A percentile compares a stretch with the other conserved stretches of the same genome.
Conservation (phyloP, 1,284 basidiomycete genomes). For the Neolentinus lepideus region DNA sequence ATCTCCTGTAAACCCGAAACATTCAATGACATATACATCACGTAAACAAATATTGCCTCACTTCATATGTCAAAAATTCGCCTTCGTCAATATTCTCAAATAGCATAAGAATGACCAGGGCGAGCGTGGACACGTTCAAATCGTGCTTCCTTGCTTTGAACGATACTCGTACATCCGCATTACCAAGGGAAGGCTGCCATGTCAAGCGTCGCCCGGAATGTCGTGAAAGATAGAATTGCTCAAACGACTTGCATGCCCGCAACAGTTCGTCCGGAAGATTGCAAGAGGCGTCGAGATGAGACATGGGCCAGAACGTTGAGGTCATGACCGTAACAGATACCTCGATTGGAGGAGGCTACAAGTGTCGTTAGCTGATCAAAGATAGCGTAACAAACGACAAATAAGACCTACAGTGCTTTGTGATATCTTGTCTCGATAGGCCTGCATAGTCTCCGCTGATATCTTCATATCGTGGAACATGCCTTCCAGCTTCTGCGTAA, state of each 20-base stretch:
- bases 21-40: constrained; percentile 1
- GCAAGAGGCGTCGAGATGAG: constrained; percentile 55
- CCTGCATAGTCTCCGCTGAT: constrained; percentile 77
- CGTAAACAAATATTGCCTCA: constrained; percentile 22
- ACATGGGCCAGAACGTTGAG: constrained; percentile 89
- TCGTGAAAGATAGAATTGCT: constrained; percentile 83
- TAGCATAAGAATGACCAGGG: constrained; percentile 81
- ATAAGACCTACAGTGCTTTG: constrained; percentile 12
- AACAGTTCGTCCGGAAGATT: constrained; percentile 61
- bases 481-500: constrained; percentile 96
- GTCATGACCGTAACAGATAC: constrained; percentile 88
- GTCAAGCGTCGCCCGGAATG: constrained; percentile 89
- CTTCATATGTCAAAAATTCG: constrained; percentile 70
- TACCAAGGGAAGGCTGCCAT: constrained; percentile 93
- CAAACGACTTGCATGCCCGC: constrained; percentile 70
- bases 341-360: constrained; percentile 66
- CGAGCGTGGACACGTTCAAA: constrained; percentile 89
- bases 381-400: neutral
- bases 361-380: constrained; percentile 4
- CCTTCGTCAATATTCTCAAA: constrained; percentile 73
- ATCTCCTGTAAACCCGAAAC: constrained; percentile 46
- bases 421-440: constrained; percentile 56
- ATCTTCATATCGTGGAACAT: constrained; percentile 99
- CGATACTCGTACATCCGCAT: constrained; percentile 79
- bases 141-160: constrained; percentile 86